Conservation (phyloP, 2,329 filamentous ascomycete genomes). For the Neofusicoccum parvum region DNA sequence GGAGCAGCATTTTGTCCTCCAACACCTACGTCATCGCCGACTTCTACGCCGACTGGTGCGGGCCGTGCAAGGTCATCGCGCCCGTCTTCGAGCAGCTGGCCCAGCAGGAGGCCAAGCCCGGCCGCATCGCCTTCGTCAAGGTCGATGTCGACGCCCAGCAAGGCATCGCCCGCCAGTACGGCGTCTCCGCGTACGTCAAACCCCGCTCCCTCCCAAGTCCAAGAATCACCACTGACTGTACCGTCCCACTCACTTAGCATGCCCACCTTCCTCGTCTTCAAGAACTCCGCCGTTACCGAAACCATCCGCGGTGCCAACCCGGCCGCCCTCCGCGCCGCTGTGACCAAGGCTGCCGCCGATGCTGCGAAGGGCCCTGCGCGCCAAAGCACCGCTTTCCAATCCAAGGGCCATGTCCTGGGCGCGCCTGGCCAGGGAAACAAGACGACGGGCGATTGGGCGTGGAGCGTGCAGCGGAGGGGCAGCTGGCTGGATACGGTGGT, state of each 20-base stretch:
- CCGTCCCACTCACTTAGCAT: slow-evolving; percentile 34
- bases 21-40: slow-evolving; percentile 50
- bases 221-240: slow-evolving; percentile 30
- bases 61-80: slow-evolving; percentile 58
- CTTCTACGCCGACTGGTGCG: slow-evolving; percentile 60
- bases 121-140: slow-evolving; percentile 55
- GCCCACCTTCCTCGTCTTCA: slow-evolving; percentile 54
- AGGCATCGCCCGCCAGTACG: slow-evolving; percentile 52
- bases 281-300: slow-evolving; percentile 45
- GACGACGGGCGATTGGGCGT: slow-evolving; percentile 30
- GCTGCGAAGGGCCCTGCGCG: slow-evolving; percentile 40
- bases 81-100: slow-evolving; percentile 56
- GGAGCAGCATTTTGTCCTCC: slow-evolving; percentile 36
- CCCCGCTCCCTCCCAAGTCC: too few relatives aligned
- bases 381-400: slow-evolving; percentile 39
- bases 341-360: slow-evolving; percentile 48
- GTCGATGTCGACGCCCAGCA: slow-evolving; percentile 58
- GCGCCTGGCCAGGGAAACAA: slow-evolving; percentile 21
- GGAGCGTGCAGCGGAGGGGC: slow-evolving; percentile 32
- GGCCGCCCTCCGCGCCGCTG: slow-evolving; percentile 50
- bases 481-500: slow-evolving; percentile 44
- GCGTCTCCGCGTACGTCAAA: slow-evolving; percentile 48
- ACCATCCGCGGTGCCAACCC: slow-evolving; percentile 53
- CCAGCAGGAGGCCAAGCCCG: slow-evolving; percentile 50
- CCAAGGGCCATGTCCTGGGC: slow-evolving; percentile 48